phyloP scores from a whole-genome alignment of 164 flowering plant genomes.

The Akebia trifoliata region DNA sequence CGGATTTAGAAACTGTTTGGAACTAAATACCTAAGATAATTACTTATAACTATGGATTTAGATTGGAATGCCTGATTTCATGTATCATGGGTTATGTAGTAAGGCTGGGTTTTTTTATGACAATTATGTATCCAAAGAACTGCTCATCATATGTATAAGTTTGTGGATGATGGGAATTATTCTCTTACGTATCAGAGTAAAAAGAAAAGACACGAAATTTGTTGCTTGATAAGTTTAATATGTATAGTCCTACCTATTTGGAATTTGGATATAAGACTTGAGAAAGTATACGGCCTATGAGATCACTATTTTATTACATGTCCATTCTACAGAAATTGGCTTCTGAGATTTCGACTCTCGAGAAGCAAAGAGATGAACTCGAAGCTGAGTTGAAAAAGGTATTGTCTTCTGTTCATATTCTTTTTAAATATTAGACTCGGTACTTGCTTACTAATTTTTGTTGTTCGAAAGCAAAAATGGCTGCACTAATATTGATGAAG shows the following conservation, averaged over 20 bases:
- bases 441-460: background rate
- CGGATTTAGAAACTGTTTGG: too few species aligned
- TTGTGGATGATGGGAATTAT: too few species aligned
- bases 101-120: background rate
- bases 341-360: slow-evolving; percentile 51
- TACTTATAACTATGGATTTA: too few species aligned
- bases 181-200: too few species aligned
- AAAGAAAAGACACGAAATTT: too few species aligned
- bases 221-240: too few species aligned
- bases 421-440: background rate
- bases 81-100: background rate
- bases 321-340: slow-evolving; percentile 55
- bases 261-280: too few species aligned
- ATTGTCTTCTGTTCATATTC: slow-evolving; percentile 4
- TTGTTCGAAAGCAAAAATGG: background rate
- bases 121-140: background rate
- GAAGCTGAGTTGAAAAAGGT: slow-evolving; percentile 77
- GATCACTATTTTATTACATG: slow-evolving; percentile 1
- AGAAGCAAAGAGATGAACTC: slow-evolving; percentile 56
- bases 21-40: too few species aligned
- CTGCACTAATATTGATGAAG: background rate
- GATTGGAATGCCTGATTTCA: background rate
- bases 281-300: too few species aligned
- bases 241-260: too few species aligned
- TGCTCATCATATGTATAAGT: too few species aligned